Conservation (phyloP, 169 alveolate species). For the Plasmodium knowlesi region DNA sequence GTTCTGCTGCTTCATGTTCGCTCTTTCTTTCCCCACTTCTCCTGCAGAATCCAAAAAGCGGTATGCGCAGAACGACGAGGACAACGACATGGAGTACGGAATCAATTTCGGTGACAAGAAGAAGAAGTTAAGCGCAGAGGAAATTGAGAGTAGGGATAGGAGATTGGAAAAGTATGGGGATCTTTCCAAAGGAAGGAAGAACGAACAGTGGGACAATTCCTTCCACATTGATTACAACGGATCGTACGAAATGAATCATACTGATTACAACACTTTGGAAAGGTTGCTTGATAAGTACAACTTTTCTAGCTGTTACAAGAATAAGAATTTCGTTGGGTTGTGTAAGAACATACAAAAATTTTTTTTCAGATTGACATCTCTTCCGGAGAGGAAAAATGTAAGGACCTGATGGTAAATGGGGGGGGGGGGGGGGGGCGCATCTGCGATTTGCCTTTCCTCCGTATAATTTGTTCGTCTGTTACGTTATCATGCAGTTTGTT, state of each 20-base stretch:
- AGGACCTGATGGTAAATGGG: neutral
- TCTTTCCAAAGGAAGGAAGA: conserved; percentile 6
- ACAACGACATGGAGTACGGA: conserved; percentile 13
- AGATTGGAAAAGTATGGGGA: conserved; percentile 29
- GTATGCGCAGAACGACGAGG: neutral
- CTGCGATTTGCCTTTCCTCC: neutral
- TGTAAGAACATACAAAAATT: conserved; percentile 85
- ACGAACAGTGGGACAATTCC: neutral
- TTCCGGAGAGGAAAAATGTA: conserved; percentile 86
- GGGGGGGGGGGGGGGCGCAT: neutral
- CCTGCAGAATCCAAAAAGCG: conserved; percentile 14
- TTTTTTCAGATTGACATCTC: conserved; percentile 86
- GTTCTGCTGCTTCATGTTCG: neutral
- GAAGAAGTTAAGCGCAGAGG: conserved; percentile 31
- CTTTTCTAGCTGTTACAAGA: conserved; percentile 44
- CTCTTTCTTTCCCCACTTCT: neutral
- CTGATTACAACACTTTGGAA: conserved; percentile 21
- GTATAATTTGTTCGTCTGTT: neutral
- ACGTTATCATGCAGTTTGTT: neutral
- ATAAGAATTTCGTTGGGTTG: conserved; percentile 82
- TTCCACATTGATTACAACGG: conserved; percentile 16
- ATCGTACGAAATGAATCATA: neutral
- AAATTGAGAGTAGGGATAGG: conserved; percentile 52
- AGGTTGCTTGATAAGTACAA: conserved; percentile 47
- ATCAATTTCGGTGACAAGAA: conserved; percentile 19